Percentiles rank a stretch among this genome's conserved stretches.
phyloP scores from a whole-genome alignment of 108 stramenopile genomes.

The Skeletonema marinoi region DNA sequence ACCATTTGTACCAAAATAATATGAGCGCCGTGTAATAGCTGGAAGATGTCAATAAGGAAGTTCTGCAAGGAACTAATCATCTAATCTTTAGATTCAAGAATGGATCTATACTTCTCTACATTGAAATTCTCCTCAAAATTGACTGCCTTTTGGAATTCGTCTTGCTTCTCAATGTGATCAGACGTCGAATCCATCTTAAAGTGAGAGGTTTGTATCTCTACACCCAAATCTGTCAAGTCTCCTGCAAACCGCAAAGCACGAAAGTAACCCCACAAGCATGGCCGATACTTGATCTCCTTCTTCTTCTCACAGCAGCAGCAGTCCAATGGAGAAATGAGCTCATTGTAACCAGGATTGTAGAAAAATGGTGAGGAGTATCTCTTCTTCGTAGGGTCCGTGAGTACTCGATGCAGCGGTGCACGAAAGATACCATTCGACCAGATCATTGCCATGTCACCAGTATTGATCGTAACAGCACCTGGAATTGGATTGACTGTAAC shows the following conservation, averaged over 20 bases:
- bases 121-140: slow-evolving; percentile 60
- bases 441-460: slow-evolving; percentile 92
- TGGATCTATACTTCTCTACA: slow-evolving; percentile 61
- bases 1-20: no score
- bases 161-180: slow-evolving; percentile 57
- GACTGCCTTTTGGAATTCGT: slow-evolving; percentile 42
- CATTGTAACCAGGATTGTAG: slow-evolving; percentile 87
- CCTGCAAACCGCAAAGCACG: slow-evolving; percentile 87
- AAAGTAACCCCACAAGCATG: slow-evolving; percentile 80
- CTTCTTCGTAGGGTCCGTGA: slow-evolving; percentile 59
- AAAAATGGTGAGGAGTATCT: slow-evolving; percentile 94
- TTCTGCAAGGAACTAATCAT: neutral
- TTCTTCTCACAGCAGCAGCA: slow-evolving; percentile 15
- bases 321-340: slow-evolving; percentile 52
- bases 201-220: slow-evolving; percentile 79
- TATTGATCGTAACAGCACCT: slow-evolving; percentile 91
- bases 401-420: slow-evolving; percentile 91
- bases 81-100: slow-evolving; percentile 18
- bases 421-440: slow-evolving; percentile 90
- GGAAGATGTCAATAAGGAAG: no score
- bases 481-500: slow-evolving; percentile 76
- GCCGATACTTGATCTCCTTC: slow-evolving; percentile 43
- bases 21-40: no score
- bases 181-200: slow-evolving; percentile 37
- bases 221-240: slow-evolving; percentile 82